Percentiles rank a stretch among this genome's conserved stretches.
Conservation (phyloP, 2,329 filamentous ascomycete genomes). For the Ceratocystis albifundus region DNA sequence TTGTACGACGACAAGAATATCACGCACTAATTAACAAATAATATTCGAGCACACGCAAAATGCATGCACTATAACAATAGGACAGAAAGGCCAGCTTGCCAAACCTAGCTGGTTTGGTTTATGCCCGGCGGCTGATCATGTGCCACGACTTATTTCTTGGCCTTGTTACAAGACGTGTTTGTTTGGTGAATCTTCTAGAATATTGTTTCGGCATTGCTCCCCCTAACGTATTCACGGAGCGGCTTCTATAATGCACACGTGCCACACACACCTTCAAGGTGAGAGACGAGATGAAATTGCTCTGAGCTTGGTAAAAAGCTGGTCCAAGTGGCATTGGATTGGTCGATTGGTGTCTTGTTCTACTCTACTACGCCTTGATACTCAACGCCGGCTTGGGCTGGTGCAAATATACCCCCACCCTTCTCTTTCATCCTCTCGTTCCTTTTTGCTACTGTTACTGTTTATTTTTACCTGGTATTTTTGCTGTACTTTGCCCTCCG, state of each 20-base stretch:
- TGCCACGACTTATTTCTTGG: background rate
- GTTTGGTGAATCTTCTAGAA: slow-evolving; percentile 6
- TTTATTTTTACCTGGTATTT: background rate
- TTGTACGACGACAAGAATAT: background rate
- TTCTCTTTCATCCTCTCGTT: background rate
- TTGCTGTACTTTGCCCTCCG: background rate
- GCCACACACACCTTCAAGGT: background rate
- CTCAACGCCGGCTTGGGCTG: background rate
- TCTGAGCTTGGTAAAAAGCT: background rate
- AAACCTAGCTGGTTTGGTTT: background rate
- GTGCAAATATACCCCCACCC: background rate
- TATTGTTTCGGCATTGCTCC: background rate
- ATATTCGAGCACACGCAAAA: too few species aligned
- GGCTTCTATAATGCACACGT: background rate
- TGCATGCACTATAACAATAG: too few species aligned
- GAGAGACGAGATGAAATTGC: background rate
- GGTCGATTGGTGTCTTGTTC: background rate
- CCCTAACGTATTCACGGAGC: background rate
- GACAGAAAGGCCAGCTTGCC: too few species aligned
- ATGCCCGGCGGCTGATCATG: background rate
- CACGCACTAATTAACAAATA: background rate
- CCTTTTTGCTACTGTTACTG: background rate
- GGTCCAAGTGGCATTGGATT: background rate
- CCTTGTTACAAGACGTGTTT: background rate
- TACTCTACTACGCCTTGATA: background rate